Conservation (phyloP, 2,329 filamentous ascomycete genomes). For the Elsinoe australis region DNA sequence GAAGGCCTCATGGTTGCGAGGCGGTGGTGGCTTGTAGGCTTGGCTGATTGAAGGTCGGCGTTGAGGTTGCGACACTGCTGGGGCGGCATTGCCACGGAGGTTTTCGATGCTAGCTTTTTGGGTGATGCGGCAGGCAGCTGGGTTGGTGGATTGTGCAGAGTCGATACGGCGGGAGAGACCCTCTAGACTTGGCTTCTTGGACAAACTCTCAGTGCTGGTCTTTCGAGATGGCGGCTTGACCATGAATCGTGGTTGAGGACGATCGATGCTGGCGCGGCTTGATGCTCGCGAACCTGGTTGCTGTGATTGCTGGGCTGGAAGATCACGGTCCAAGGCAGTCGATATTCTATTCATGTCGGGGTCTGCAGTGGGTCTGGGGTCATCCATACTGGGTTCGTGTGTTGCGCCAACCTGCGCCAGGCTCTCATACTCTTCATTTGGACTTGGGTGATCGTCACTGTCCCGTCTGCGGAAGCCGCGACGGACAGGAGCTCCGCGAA, state of each 20-base stretch:
- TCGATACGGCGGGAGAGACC: conserved; percentile 17
- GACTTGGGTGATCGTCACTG: conserved; percentile 40
- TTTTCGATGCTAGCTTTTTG: conserved; percentile 25
- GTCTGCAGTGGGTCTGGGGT: neutral
- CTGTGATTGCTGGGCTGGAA: neutral
- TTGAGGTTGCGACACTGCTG: conserved; percentile 29
- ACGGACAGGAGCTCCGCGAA: conserved; percentile 66
- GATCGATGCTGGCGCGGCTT: conserved; percentile 15
- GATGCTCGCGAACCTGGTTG: conserved; percentile 1
- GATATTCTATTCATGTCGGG: neutral
- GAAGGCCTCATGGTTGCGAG: conserved; percentile 50
- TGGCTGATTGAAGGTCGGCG: conserved; percentile 35
- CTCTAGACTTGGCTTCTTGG: conserved; percentile 21
- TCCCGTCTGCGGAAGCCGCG: conserved; percentile 58
- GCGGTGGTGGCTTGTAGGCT: conserved; percentile 41
- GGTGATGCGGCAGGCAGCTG: conserved; percentile 18
- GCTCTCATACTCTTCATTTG: conserved; percentile 27
- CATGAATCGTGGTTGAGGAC: neutral
- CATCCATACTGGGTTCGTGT: neutral
- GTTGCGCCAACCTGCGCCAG: conserved; percentile 1
- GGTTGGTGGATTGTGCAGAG: conserved; percentile 17
- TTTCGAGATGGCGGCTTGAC: conserved; percentile 26
- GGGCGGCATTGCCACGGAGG: conserved; percentile 21
- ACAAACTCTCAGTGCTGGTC: conserved; percentile 20
- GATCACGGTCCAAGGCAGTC: neutral